Conservation (phyloP, 805 yeast genomes). For the Yamadazyma scolyti region DNA sequence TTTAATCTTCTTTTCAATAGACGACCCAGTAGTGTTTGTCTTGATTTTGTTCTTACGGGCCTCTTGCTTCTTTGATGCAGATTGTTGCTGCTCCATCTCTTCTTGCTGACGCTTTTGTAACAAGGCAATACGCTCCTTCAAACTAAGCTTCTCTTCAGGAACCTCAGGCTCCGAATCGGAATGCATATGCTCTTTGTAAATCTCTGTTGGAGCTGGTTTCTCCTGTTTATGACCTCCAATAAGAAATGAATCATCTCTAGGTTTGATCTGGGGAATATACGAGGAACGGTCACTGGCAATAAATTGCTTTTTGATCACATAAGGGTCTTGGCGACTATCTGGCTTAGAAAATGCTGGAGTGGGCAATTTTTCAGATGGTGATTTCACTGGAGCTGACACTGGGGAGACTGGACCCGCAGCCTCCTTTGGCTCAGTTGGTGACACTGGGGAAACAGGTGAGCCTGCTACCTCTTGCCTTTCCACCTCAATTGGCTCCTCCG, state of each 20-base stretch:
- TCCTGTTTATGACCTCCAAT: conserved; percentile 22
- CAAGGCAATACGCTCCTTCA: conserved; percentile 82
- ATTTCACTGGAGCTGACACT: not conserved
- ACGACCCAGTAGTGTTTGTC: conserved; percentile 4
- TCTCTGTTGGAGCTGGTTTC: conserved; percentile 17
- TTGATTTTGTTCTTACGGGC: conserved; percentile 44
- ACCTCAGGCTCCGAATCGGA: conserved; percentile 34
- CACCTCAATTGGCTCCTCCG: not conserved
- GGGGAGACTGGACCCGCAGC: conserved; percentile 1
- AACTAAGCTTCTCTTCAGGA: conserved; percentile 66
- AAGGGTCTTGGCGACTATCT: conserved; percentile 40
- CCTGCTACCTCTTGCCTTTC: conserved; percentile 5
- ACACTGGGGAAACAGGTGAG: conserved; percentile 4
- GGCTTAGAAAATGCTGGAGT: conserved; percentile 8
- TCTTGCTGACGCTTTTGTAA: conserved; percentile 78
- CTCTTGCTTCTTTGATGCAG: conserved; percentile 49
- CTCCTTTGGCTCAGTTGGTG: not conserved
- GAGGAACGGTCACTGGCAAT: conserved; percentile 56
- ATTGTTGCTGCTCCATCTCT: conserved; percentile 71
- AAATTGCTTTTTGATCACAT: conserved; percentile 51
- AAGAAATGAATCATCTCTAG: conserved; percentile 35
- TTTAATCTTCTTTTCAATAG: conserved; percentile 4
- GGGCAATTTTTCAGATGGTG: not conserved
- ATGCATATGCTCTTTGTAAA: conserved; percentile 19
- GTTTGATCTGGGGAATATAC: conserved; percentile 49